Evolutionary conservation across 345 rosid genomes (phyloP).

Genomic region (Clarkia xantiana): DNA sequence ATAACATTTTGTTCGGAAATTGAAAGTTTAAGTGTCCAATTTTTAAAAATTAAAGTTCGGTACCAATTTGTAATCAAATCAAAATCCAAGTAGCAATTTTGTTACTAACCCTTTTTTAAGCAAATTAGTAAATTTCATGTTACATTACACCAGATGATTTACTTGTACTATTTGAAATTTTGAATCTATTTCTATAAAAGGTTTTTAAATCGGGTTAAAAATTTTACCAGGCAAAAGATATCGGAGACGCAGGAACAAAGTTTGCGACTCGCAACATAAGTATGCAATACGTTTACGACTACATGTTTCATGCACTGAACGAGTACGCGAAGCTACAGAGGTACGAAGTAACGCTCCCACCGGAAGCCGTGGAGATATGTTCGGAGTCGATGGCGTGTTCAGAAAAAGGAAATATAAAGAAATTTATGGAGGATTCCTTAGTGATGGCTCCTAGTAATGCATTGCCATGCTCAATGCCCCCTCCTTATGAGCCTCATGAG

Average conservation of each 20-base stretch:
- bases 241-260: slow-evolving; percentile 44
- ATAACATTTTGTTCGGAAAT: too few relatives aligned
- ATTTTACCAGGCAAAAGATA: slow-evolving; percentile 35
- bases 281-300: slow-evolving; percentile 56
- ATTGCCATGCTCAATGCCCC: slow-evolving; percentile 47
- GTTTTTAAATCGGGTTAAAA: background rate
- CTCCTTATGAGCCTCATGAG: slow-evolving; percentile 31
- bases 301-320: slow-evolving; percentile 59
- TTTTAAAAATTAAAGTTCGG: too few relatives aligned
- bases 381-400: slow-evolving; percentile 42
- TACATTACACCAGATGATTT: too few relatives aligned
- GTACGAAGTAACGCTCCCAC: slow-evolving; percentile 32
- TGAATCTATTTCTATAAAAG: too few relatives aligned
- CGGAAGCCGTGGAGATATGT: slow-evolving; percentile 39
- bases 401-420: slow-evolving; percentile 22
- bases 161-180: too few relatives aligned
- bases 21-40: too few relatives aligned
- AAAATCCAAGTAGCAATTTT: too few relatives aligned
- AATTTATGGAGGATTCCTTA: slow-evolving; percentile 41
- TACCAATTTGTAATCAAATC: too few relatives aligned
- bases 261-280: slow-evolving; percentile 43
- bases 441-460: slow-evolving; percentile 28
- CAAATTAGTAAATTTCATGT: too few relatives aligned
- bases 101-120: too few relatives aligned
- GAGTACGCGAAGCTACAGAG: slow-evolving; percentile 53